phyloP scores from a whole-genome alignment of 1,139 yeast genomes.

The Nakaseomyces glabratus region DNA sequence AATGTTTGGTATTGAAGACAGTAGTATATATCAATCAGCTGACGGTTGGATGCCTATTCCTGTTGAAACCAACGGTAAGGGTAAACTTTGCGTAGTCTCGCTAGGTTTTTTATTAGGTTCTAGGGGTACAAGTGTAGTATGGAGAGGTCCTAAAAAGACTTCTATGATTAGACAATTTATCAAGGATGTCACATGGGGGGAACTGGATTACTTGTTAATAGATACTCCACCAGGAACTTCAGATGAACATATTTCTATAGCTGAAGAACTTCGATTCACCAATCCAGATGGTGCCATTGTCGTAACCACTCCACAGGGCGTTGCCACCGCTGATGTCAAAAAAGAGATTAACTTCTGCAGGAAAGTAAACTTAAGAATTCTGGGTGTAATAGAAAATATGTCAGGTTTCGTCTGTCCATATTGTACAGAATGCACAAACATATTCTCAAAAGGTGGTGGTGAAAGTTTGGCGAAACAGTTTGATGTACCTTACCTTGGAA shows the following conservation, averaged over 20 bases:
- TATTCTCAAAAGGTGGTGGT: slow-evolving; percentile 95
- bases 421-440: slow-evolving; percentile 85
- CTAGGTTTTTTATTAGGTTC: slow-evolving; percentile 81
- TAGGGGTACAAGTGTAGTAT: slow-evolving; percentile 84
- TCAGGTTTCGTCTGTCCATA: slow-evolving; percentile 93
- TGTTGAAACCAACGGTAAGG: slow-evolving; percentile 20
- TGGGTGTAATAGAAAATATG: slow-evolving; percentile 95
- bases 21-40: slow-evolving; percentile 71
- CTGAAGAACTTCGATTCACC: slow-evolving; percentile 74
- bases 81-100: slow-evolving; percentile 58
- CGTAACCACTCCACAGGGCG: slow-evolving; percentile 94
- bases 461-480: slow-evolving; percentile 51
- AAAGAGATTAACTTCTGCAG: slow-evolving; percentile 89
- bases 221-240: slow-evolving; percentile 99
- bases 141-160: slow-evolving; percentile 98
- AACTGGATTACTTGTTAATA: slow-evolving; percentile 70
- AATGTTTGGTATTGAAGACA: slow-evolving; percentile 83
- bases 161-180: slow-evolving; percentile 95
- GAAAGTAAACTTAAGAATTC: slow-evolving; percentile 68
- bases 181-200: slow-evolving; percentile 86
- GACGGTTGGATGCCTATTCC: slow-evolving; percentile 90
- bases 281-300: slow-evolving; percentile 87
- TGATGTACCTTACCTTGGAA: slow-evolving; percentile 64
- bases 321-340: slow-evolving; percentile 85
- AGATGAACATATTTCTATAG: slow-evolving; percentile 95